These are phyloP conservation scores for Lactarius hatsudake DNA, from an alignment of 768 basidiomycete genomes.

Conservation along the genomic window DNA sequence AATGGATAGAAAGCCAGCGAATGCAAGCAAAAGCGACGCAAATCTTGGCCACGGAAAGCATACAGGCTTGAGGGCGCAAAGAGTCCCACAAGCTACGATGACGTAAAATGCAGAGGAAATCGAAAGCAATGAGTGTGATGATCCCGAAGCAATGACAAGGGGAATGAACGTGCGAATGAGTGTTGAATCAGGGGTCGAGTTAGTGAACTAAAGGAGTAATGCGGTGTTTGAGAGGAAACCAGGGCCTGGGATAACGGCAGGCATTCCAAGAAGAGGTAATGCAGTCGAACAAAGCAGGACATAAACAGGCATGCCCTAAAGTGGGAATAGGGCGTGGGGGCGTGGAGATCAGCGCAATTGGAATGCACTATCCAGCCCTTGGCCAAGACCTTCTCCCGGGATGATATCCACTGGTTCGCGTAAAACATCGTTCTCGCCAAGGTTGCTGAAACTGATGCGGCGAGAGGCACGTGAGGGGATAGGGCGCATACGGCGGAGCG, in stretches of 20 bases:
- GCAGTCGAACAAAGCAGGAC: background rate
- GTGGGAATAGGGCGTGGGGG: background rate
- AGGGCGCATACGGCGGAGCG: conserved; percentile 26
- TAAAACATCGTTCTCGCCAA: conserved; percentile 16
- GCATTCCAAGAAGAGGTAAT: background rate
- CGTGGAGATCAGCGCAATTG: conserved; percentile 47
- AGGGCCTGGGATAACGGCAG: background rate
- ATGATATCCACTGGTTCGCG: conserved; percentile 27
- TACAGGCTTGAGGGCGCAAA: conserved; percentile 1
- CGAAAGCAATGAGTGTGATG: conserved; percentile 20
- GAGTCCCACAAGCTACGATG: conserved; percentile 9
- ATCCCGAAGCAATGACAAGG: conserved; percentile 15
- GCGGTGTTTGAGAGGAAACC: conserved; percentile 1
- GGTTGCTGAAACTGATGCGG: conserved; percentile 27
- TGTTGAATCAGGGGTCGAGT: conserved; percentile 9
- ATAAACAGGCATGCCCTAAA: conserved; percentile 1
- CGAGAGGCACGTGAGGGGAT: conserved; percentile 25
- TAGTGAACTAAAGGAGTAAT: conserved; percentile 16
- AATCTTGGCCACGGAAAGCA: background rate
- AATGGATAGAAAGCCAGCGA: conserved; percentile 9
- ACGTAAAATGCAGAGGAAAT: conserved; percentile 7
- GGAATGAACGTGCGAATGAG: conserved; percentile 24
- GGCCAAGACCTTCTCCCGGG: conserved; percentile 34
- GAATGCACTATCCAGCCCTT: conserved; percentile 68
- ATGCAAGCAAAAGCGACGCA: background rate